Conservation (phyloP, 768 basidiomycete genomes). For the Hygrophorus pudorinus region DNA sequence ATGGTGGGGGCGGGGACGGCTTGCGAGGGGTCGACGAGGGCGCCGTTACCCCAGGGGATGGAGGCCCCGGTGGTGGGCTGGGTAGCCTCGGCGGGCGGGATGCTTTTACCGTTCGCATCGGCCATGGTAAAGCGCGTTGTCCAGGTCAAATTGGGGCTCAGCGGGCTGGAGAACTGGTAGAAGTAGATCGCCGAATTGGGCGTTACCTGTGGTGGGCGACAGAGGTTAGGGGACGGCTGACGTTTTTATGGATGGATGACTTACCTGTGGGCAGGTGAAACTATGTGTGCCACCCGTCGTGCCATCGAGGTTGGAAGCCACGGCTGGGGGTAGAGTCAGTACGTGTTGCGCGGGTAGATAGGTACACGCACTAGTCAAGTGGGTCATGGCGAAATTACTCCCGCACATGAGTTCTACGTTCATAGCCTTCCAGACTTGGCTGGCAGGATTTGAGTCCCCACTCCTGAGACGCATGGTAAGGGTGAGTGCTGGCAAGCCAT, state of each 20-base stretch:
- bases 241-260: slow-evolving; percentile 9
- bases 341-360: background rate
- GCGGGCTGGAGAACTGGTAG: slow-evolving; percentile 58
- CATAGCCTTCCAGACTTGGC: slow-evolving; percentile 65
- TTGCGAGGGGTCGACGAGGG: slow-evolving; percentile 33
- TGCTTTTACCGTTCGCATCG: slow-evolving; percentile 31
- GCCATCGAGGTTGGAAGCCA: slow-evolving; percentile 59
- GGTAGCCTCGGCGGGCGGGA: slow-evolving; percentile 37
- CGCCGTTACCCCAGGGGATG: slow-evolving; percentile 62
- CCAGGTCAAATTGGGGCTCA: slow-evolving; percentile 40
- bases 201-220: slow-evolving; percentile 34
- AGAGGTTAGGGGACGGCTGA: background rate
- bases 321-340: slow-evolving; percentile 33
- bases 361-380: slow-evolving; percentile 46
- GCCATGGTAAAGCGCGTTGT: slow-evolving; percentile 73
- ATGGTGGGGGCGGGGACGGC: slow-evolving; percentile 10
- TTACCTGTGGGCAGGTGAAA: slow-evolving; percentile 60
- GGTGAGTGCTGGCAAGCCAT: no score
- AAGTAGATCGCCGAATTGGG: slow-evolving; percentile 67
- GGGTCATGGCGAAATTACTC: slow-evolving; percentile 57
- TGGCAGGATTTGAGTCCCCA: no score
- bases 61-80: slow-evolving; percentile 43
- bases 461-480: no score
- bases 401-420: slow-evolving; percentile 77
- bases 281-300: slow-evolving; percentile 39